Conservation (phyloP, 805 yeast species). For the Starmerella vaccinii region DNA sequence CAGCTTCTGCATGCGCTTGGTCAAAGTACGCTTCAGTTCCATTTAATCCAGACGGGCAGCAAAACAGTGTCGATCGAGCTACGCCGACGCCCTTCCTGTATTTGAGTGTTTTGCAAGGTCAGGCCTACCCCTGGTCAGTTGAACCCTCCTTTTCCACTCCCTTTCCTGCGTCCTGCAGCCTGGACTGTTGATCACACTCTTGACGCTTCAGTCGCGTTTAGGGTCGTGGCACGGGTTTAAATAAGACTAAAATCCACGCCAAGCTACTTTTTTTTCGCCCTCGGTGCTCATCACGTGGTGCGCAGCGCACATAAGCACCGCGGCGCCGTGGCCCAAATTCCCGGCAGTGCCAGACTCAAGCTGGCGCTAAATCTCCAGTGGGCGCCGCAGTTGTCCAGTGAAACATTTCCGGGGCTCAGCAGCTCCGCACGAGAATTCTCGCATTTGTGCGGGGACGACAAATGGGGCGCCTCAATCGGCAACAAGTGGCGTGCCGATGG, state of each 20-base stretch:
- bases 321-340: neutral
- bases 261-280: neutral
- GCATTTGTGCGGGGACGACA: neutral
- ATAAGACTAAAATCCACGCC: neutral
- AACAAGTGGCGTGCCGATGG: neutral
- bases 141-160: neutral
- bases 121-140: conserved; percentile 1
- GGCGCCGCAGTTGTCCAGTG: neutral
- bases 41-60: neutral
- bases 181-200: conserved; percentile 1
- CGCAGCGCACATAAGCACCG: too few species aligned
- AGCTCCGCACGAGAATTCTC: neutral
- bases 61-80: neutral
- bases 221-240: conserved; percentile 2
- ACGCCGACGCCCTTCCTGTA: neutral
- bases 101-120: neutral
- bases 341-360: too few species aligned
- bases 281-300: neutral
- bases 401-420: neutral
- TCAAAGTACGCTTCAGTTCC: conserved; percentile 18
- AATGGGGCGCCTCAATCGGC: neutral
- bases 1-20: conserved; percentile 12
- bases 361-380: too few species aligned
- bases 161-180: conserved; percentile 5
- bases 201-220: neutral